phyloP scores from a whole-genome alignment of 805 yeast genomes.

The Candida golubevii region DNA sequence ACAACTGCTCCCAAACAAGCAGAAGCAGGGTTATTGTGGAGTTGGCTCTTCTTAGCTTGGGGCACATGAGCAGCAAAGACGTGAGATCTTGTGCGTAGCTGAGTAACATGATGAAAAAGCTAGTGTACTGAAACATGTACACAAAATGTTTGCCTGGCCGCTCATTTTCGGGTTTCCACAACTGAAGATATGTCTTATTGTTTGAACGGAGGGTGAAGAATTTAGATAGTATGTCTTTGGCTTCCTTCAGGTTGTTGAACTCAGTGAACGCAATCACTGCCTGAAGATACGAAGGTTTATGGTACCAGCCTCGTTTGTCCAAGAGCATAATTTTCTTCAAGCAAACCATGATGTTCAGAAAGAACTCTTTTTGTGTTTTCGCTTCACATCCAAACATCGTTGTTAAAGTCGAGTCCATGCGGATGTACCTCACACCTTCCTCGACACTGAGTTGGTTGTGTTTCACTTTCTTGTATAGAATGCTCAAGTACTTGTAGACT shows the following conservation, averaged over 20 bases:
- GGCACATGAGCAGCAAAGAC: slow-evolving; percentile 55
- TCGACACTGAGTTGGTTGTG: slow-evolving; percentile 27
- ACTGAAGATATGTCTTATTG: slow-evolving; percentile 68
- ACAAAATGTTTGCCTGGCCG: slow-evolving; percentile 90
- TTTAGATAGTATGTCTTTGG: slow-evolving; percentile 59
- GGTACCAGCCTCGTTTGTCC: slow-evolving; percentile 92
- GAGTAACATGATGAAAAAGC: slow-evolving; percentile 56
- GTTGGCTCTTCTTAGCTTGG: slow-evolving; percentile 72
- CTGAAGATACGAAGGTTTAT: slow-evolving; percentile 69
- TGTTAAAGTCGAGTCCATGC: slow-evolving; percentile 26
- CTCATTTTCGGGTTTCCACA: slow-evolving; percentile 93
- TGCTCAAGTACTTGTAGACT: slow-evolving; percentile 59
- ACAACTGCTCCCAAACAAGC: slow-evolving; percentile 63
- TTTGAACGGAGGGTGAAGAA: slow-evolving; percentile 63
- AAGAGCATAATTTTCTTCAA: slow-evolving; percentile 45
- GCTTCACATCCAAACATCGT: slow-evolving; percentile 6
- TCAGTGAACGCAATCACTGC: slow-evolving; percentile 60
- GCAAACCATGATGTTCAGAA: slow-evolving; percentile 38
- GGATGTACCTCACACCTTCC: slow-evolving; percentile 39
- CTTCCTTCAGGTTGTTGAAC: slow-evolving; percentile 46
- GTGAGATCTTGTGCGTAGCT: slow-evolving; percentile 51
- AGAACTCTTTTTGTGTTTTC: slow-evolving; percentile 27
- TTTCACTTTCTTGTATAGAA: slow-evolving; percentile 53
- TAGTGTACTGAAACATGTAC: slow-evolving; percentile 66
- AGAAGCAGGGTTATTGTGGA: slow-evolving; percentile 67